These are phyloP conservation scores for Microsporum ferrugineum DNA, from an alignment of 2,329 filamentous ascomycete genomes.

Conservation along the genomic window DNA sequence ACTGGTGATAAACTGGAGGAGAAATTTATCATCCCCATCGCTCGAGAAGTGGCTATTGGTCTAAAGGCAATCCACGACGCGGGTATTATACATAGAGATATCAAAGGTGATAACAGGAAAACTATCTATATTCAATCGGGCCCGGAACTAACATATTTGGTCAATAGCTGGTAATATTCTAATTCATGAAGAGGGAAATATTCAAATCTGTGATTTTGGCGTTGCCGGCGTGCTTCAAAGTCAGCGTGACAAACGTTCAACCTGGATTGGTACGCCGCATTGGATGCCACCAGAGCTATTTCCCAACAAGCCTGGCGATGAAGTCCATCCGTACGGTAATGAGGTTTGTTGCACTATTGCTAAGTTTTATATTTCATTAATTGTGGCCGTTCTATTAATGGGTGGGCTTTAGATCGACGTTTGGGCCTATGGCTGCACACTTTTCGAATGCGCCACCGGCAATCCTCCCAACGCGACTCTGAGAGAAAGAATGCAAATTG, in stretches of 20 bases:
- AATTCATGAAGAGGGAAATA: slow-evolving; percentile 50
- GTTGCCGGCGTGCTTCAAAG: slow-evolving; percentile 53
- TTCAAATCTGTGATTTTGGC: slow-evolving; percentile 56
- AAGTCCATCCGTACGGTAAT: slow-evolving; percentile 37
- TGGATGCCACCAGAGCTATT: slow-evolving; percentile 57
- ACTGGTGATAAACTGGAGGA: slow-evolving; percentile 44
- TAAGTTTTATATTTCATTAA: not conserved
- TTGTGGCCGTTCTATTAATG: slow-evolving; percentile 5
- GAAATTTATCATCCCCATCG: slow-evolving; percentile 52
- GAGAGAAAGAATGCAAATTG: slow-evolving; percentile 38
- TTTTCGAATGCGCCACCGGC: slow-evolving; percentile 41
- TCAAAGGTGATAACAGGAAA: slow-evolving; percentile 42
- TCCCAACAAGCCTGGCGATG: slow-evolving; percentile 21
- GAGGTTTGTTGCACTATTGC: slow-evolving; percentile 29
- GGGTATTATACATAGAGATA: slow-evolving; percentile 54
- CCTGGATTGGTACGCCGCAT: slow-evolving; percentile 54
- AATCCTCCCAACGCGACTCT: slow-evolving; percentile 39
- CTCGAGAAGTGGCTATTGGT: slow-evolving; percentile 51
- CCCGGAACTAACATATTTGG: not conserved
- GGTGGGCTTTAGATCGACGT: slow-evolving; percentile 33
- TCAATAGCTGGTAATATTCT: slow-evolving; percentile 49
- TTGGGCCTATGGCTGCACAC: slow-evolving; percentile 41
- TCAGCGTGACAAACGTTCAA: slow-evolving; percentile 49
- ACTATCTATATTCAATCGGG: not conserved
- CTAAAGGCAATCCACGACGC: slow-evolving; percentile 53